These are phyloP conservation scores for Neofusicoccum laricinum DNA, from an alignment of 2,329 filamentous ascomycete species.

Conservation along the genomic window DNA sequence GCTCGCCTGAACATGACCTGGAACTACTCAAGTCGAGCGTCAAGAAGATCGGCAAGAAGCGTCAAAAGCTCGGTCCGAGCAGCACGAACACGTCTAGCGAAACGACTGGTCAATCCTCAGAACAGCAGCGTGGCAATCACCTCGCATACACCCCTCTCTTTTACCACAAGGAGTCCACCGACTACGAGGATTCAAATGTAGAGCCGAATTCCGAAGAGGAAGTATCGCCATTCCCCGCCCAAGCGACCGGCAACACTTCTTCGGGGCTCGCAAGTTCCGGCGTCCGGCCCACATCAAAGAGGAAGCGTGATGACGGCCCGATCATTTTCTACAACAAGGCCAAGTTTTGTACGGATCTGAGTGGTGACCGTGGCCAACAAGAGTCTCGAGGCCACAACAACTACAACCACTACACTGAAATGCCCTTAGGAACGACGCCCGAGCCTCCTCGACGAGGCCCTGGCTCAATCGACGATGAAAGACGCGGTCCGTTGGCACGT, in stretches of 20 bases:
- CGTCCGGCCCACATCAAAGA: conserved; percentile 46
- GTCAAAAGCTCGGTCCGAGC: conserved; percentile 22
- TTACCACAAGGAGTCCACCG: conserved; percentile 43
- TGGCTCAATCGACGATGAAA: neutral
- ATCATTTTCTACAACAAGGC: conserved; percentile 78
- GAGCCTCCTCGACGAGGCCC: neutral
- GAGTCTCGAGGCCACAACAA: conserved; percentile 19
- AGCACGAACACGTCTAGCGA: conserved; percentile 23
- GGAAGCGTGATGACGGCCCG: conserved; percentile 64
- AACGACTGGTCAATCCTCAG: conserved; percentile 19
- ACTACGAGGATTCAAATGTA: conserved; percentile 17
- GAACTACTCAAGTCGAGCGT: neutral
- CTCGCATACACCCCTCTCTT: conserved; percentile 49
- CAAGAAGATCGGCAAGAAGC: conserved; percentile 20
- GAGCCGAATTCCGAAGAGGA: conserved; percentile 25
- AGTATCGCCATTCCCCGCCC: conserved; percentile 27
- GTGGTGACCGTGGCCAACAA: conserved; percentile 52
- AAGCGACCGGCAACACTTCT: conserved; percentile 33
- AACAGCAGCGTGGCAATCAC: conserved; percentile 22
- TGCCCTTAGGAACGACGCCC: neutral
- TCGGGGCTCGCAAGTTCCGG: conserved; percentile 47
- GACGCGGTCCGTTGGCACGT: neutral
- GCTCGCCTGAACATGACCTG: conserved; percentile 32
- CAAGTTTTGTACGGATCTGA: conserved; percentile 77
- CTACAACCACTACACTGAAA: neutral